Percentiles rank a stretch among this genome's conserved stretches.
Evolutionary conservation across 495 filamentous ascomycete genomes (phyloP).

Genomic region (Talaromyces nanjingensis): DNA sequence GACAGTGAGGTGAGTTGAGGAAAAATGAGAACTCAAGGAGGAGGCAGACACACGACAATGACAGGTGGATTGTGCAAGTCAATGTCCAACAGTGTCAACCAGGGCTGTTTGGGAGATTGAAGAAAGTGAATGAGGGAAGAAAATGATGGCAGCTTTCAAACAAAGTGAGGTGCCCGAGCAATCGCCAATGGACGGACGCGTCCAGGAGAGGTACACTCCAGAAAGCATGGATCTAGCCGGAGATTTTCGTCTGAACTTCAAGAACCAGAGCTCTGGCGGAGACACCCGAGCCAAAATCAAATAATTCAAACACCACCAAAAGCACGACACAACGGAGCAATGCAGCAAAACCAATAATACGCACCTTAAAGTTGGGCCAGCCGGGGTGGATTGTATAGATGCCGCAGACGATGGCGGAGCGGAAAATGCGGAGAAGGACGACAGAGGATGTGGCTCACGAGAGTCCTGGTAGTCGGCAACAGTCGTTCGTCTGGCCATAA

Average conservation of each 20-base stretch:
- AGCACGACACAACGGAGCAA: background rate
- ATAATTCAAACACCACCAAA: background rate
- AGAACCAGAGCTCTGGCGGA: background rate
- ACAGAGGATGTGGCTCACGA: slow-evolving; percentile 27
- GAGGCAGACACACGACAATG: background rate
- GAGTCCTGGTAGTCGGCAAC: slow-evolving; percentile 42
- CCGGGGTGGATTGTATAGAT: slow-evolving; percentile 16
- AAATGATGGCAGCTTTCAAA: background rate
- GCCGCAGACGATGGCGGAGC: slow-evolving; percentile 20
- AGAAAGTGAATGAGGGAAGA: slow-evolving; percentile 1
- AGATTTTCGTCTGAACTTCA: background rate
- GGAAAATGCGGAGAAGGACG: slow-evolving; percentile 19
- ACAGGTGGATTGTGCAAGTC: background rate
- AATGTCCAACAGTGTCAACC: background rate
- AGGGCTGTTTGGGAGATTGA: background rate
- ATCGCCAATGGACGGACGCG: background rate
- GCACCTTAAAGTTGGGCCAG: slow-evolving; percentile 43
- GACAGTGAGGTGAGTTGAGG: background rate
- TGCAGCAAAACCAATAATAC: slow-evolving; percentile 10
- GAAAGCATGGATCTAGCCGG: background rate
- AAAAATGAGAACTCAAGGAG: background rate
- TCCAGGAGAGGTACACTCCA: background rate
- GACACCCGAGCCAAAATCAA: background rate
- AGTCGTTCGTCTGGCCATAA: slow-evolving; percentile 47
- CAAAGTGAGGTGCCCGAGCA: background rate